Evolutionary conservation across 1,284 basidiomycete species (phyloP).

Genomic region (Cryptococcus deneoformans): DNA sequence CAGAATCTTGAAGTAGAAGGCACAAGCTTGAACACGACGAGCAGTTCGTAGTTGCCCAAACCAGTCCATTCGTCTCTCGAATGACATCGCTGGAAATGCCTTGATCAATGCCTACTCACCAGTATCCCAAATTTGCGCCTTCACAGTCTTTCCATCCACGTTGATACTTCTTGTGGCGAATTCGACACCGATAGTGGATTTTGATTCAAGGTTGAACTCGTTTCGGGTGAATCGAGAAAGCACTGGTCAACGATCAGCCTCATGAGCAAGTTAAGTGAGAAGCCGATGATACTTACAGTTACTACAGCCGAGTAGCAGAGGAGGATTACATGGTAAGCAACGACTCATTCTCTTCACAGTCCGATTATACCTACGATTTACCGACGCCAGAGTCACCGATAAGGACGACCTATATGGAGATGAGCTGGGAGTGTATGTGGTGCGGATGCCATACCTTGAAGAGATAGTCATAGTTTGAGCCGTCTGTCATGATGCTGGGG

Average conservation of each 20-base stretch:
- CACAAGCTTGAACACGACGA: not conserved
- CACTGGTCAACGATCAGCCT: slow-evolving; percentile 32
- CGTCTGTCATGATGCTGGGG: slow-evolving; percentile 68
- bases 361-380: slow-evolving; percentile 63
- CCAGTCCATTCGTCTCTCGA: not conserved
- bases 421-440: not conserved
- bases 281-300: slow-evolving; percentile 43
- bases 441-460: slow-evolving; percentile 69
- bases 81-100: not conserved
- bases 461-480: slow-evolving; percentile 89
- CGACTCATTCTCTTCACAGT: not conserved
- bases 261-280: not conserved
- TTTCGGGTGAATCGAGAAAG: slow-evolving; percentile 95
- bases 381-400: slow-evolving; percentile 99
- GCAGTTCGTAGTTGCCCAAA: not conserved
- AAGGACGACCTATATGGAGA: slow-evolving; percentile 71
- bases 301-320: slow-evolving; percentile 23
- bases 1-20: not conserved
- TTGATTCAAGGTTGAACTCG: slow-evolving; percentile 98
- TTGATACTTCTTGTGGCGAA: slow-evolving; percentile 95
- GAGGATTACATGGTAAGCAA: not conserved
- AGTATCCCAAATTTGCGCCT: slow-evolving; percentile 99
- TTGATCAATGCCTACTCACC: slow-evolving; percentile 56
- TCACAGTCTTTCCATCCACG: slow-evolving; percentile 95
- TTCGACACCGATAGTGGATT: slow-evolving; percentile 99